These are phyloP conservation scores for Schrenkiella parvula DNA, from an alignment of 345 rosid species.

Conservation along the genomic window DNA sequence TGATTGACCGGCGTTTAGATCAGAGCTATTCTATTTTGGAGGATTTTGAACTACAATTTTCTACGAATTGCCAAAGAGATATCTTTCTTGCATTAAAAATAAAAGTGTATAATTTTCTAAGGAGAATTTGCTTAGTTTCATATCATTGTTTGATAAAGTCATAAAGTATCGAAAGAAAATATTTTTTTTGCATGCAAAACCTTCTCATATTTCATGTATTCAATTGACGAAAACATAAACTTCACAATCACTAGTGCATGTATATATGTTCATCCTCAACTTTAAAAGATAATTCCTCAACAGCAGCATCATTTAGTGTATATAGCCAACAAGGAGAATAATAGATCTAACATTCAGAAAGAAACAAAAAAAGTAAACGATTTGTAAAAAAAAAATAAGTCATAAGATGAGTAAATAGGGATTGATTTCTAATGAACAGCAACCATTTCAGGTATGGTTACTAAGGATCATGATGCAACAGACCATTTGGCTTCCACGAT, in stretches of 20 bases:
- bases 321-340: not conserved
- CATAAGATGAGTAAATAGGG: slow-evolving; percentile 4
- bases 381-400: not conserved
- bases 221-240: not conserved
- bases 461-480: not conserved
- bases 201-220: not conserved
- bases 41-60: no score
- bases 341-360: not conserved
- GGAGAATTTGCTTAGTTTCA: no score
- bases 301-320: not conserved
- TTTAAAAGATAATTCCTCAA: not conserved
- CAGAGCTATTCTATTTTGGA: no score
- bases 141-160: no score
- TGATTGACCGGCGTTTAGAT: no score
- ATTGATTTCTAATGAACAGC: not conserved
- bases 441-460: slow-evolving; percentile 16
- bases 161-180: no score
- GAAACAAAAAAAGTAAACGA: not conserved
- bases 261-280: not conserved
- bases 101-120: no score
- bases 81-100: no score
- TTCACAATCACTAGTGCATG: not conserved
- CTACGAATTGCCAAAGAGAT: no score
- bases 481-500: not conserved
- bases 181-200: not conserved